These are phyloP conservation scores for Blastobotrys indianensis DNA, from an alignment of 1,139 yeast species.

Conservation along the genomic window DNA sequence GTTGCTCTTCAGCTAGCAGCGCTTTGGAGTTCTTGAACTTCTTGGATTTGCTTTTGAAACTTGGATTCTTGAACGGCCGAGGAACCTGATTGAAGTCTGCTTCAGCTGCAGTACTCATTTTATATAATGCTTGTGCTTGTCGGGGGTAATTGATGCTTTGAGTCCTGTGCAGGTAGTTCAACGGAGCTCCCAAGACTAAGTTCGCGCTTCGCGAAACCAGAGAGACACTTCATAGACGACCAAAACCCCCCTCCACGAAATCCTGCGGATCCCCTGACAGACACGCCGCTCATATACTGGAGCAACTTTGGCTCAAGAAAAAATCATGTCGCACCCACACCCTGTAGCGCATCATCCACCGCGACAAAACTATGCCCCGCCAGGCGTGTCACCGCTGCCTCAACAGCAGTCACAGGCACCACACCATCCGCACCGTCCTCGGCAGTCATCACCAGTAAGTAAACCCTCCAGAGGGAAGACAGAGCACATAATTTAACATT, in stretches of 20 bases:
- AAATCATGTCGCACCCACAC: too few species aligned
- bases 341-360: too few species aligned
- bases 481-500: neutral
- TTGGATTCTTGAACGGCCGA: constrained; percentile 50
- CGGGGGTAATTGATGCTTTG: too few species aligned
- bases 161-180: too few species aligned
- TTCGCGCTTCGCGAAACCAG: too few species aligned
- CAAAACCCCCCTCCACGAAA: too few species aligned
- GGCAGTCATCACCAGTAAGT: constrained; percentile 12
- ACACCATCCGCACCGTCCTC: constrained; percentile 2
- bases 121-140: too few species aligned
- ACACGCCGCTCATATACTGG: too few species aligned
- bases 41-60: constrained; percentile 25
- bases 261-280: too few species aligned
- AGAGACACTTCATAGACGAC: too few species aligned
- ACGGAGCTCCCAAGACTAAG: too few species aligned
- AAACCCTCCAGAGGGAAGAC: neutral
- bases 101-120: constrained; percentile 9
- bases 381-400: constrained; percentile 1
- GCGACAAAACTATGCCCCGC: neutral
- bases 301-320: too few species aligned
- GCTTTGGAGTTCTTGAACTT: constrained; percentile 77
- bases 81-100: constrained; percentile 25
- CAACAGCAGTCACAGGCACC: neutral
- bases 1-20: constrained; percentile 68